Evolutionary conservation across 208 protist species (phyloP).

Genomic region (Acanthamoeba comandoni): DNA sequence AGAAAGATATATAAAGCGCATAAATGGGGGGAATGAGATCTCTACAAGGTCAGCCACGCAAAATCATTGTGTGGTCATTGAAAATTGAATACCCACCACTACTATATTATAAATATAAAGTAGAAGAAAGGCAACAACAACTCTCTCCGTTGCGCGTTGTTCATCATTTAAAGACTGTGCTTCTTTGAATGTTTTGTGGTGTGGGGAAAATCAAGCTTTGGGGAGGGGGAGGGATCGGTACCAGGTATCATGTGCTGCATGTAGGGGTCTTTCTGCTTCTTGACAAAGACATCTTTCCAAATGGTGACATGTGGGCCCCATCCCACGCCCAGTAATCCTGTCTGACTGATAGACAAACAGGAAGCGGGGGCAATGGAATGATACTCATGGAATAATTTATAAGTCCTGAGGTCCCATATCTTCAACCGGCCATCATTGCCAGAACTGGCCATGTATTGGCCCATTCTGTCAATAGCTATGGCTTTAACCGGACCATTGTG

Average conservation of each 20-base stretch:
- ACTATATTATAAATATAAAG: too few species aligned
- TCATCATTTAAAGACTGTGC: not conserved
- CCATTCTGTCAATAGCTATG: conserved; percentile 40
- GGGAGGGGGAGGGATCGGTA: not conserved
- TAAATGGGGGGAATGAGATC: too few species aligned
- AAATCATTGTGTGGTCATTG: too few species aligned
- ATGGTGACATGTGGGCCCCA: conserved; percentile 70
- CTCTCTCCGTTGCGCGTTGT: not conserved
- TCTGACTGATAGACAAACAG: conserved; percentile 85
- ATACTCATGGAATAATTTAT: conserved; percentile 78
- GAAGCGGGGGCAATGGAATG: conserved; percentile 79
- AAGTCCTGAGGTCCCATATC: conserved; percentile 95
- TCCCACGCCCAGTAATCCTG: conserved; percentile 87
- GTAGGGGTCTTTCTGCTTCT: conserved; percentile 85
- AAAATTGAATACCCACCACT: too few species aligned
- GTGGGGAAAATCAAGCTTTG: too few species aligned
- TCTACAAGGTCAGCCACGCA: too few species aligned
- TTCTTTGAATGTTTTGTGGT: not conserved
- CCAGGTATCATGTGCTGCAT: conserved; percentile 81
- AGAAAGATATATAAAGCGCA: too few species aligned
- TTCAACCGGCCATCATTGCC: conserved; percentile 95
- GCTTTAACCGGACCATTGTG: conserved; percentile 89
- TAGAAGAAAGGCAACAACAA: not conserved
- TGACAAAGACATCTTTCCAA: conserved; percentile 81
- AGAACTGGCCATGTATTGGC: conserved; percentile 93